phyloP scores from a whole-genome alignment of 1,284 basidiomycete species.

The Apiotrichum domesticum region DNA sequence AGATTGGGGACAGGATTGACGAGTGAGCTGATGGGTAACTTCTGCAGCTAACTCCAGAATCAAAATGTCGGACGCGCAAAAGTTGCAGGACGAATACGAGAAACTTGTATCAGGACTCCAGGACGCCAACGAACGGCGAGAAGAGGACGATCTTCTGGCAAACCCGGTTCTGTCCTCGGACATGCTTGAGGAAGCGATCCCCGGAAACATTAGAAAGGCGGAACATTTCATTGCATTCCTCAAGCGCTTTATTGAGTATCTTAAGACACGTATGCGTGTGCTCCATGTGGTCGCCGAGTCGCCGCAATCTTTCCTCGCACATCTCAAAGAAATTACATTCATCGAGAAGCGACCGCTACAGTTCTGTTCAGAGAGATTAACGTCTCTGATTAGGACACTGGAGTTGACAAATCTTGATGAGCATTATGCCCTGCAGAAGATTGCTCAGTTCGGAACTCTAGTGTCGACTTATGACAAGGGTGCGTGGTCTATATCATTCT shows the following conservation, averaged over 20 bases:
- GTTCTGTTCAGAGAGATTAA: constrained; percentile 95
- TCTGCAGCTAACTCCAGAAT: constrained; percentile 55
- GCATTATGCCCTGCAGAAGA: constrained; percentile 84
- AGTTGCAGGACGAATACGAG: constrained; percentile 96
- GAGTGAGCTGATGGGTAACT: constrained; percentile 55
- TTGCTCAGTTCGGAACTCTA: constrained; percentile 91
- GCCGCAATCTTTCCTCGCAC: constrained; percentile 94
- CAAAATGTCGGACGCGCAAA: constrained; percentile 85
- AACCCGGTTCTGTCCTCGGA: constrained; percentile 97
- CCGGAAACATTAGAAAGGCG: constrained; percentile 96
- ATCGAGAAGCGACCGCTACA: constrained; percentile 93
- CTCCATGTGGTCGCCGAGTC: constrained; percentile 99
- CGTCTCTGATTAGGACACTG: constrained; percentile 87
- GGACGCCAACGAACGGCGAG: constrained; percentile 56
- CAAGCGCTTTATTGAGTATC: constrained; percentile 96
- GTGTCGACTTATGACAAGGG: constrained; percentile 98
- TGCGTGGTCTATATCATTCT: constrained; percentile 33
- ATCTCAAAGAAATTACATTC: constrained; percentile 98
- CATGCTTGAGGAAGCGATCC: constrained; percentile 88
- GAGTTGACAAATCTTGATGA: constrained; percentile 90
- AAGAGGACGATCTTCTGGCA: constrained; percentile 77
- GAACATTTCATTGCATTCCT: constrained; percentile 99
- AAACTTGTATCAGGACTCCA: constrained; percentile 93
- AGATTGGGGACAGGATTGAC: constrained; percentile 85
- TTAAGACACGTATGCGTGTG: constrained; percentile 98